Percentiles rank a stretch among this genome's conserved stretches.
These are phyloP conservation scores for Kodamaea plutei DNA, from an alignment of 1,139 yeast species.

Conservation along the genomic window DNA sequence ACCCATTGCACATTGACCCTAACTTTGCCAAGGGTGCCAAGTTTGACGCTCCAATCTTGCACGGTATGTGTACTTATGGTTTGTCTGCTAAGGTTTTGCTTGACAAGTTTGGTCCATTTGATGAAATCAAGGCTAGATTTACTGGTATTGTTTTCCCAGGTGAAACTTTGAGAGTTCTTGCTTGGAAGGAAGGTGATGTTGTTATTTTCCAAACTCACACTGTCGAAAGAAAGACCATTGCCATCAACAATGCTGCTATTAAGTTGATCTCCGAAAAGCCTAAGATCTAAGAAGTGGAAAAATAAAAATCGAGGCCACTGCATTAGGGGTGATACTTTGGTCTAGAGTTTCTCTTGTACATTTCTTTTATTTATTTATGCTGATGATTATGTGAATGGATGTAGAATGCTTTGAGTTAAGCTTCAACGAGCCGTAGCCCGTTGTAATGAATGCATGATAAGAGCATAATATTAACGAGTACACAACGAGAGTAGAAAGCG, in stretches of 20 bases:
- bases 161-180: slow-evolving; percentile 74
- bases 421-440: no score
- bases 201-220: slow-evolving; percentile 83
- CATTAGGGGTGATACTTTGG: neutral
- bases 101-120: slow-evolving; percentile 78
- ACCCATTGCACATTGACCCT: slow-evolving; percentile 95
- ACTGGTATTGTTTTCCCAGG: slow-evolving; percentile 97
- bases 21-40: slow-evolving; percentile 84
- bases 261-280: slow-evolving; percentile 51
- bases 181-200: slow-evolving; percentile 74
- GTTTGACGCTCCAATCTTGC: slow-evolving; percentile 83
- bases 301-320: neutral
- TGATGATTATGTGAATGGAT: slow-evolving; percentile 1
- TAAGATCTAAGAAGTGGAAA: slow-evolving; percentile 27
- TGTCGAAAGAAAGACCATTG: slow-evolving; percentile 73
- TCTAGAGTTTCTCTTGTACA: neutral
- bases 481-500: no score
- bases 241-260: slow-evolving; percentile 85
- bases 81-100: slow-evolving; percentile 70
- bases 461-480: no score
- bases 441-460: no score
- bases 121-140: slow-evolving; percentile 87
- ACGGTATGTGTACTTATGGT: slow-evolving; percentile 89
- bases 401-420: no score
- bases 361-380: slow-evolving; percentile 5